Evolutionary conservation across 2,329 filamentous ascomycete genomes (phyloP), one percentile per base, ranked within the genome.

Genomic region (Sclerotinia subarctica): DNA sequence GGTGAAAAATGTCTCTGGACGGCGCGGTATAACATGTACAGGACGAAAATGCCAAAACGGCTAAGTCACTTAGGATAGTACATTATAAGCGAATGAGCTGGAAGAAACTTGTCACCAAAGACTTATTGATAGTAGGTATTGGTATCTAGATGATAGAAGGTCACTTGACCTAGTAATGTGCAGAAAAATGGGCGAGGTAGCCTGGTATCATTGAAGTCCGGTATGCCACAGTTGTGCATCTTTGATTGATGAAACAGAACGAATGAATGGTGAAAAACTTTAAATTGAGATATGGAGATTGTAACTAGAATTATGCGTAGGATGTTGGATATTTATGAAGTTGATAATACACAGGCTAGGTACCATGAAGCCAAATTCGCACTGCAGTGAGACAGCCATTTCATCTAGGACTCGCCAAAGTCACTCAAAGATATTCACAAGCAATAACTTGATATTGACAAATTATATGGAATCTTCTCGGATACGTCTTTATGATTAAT

Each of bases 1-100:
- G 67, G 69, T 73, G 6, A 57, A 73, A n/a, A 66, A 70, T 58
- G 53, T 70, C 19, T 46, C 46, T 11, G 53, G 46, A 17, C 60
- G 8, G 66, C 56, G 15, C 60, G 64, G 57, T 13, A 54, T 42
- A 26, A 24, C 3, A 5, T n/a, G 15, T 2, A 38, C 2, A 13
- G 13, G 35, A 38, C 35, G 10, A 38, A 38, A 13, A 38, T 38
- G 8, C 35, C 35, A 38, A 13, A 38, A 38, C 35, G 13, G 35
- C 35, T 38, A 38, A 10, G 35, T 38, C 10, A 13, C 35, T 38
- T 11, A 13, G 35, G 10, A 15, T n/a, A 5, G 21, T 8, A 47
- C 19, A n/a, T 15, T 8, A 13, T 42, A 5, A 54, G 17, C 13
- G 10, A 32, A 47, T 44, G n/a, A 58, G 10, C 5, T n/a, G 26